These are phyloP conservation scores for Cutaneotrichosporon cutaneum DNA, from an alignment of 1,284 basidiomycete species.

Conservation along the genomic window DNA sequence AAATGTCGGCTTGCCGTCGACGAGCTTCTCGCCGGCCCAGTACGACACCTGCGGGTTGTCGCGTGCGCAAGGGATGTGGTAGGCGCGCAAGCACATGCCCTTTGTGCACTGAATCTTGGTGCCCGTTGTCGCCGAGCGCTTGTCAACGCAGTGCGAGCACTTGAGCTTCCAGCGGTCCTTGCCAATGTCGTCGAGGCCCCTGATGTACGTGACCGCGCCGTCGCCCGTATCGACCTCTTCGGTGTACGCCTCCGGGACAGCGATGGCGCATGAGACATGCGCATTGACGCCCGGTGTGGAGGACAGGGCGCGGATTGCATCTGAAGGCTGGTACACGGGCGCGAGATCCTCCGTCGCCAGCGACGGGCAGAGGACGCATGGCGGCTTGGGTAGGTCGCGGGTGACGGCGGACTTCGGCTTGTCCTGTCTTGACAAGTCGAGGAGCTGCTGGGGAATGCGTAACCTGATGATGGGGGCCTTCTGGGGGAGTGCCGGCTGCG, in stretches of 20 bases:
- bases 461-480: slow-evolving; percentile 16
- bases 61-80: slow-evolving; percentile 85
- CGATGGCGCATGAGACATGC: slow-evolving; percentile 71
- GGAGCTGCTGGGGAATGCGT: slow-evolving; percentile 22
- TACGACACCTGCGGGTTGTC: slow-evolving; percentile 30
- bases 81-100: slow-evolving; percentile 84
- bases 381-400: slow-evolving; percentile 37
- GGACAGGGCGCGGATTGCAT: slow-evolving; percentile 16
- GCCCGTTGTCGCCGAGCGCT: slow-evolving; percentile 68
- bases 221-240: slow-evolving; percentile 58
- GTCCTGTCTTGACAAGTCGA: slow-evolving; percentile 17
- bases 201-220: slow-evolving; percentile 55
- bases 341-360: slow-evolving; percentile 61
- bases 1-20: slow-evolving; percentile 33
- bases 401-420: slow-evolving; percentile 3
- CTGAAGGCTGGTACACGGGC: slow-evolving; percentile 55
- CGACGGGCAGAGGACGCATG: slow-evolving; percentile 79
- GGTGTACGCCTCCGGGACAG: slow-evolving; percentile 82
- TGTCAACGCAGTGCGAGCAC: slow-evolving; percentile 77
- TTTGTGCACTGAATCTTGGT: slow-evolving; percentile 92
- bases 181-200: slow-evolving; percentile 78
- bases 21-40: slow-evolving; percentile 24
- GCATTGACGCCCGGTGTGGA: slow-evolving; percentile 17
- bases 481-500: neutral
- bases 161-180: slow-evolving; percentile 89